phyloP scores from a whole-genome alignment of 352 stramenopile species.

The Globisporangium nodosum region DNA sequence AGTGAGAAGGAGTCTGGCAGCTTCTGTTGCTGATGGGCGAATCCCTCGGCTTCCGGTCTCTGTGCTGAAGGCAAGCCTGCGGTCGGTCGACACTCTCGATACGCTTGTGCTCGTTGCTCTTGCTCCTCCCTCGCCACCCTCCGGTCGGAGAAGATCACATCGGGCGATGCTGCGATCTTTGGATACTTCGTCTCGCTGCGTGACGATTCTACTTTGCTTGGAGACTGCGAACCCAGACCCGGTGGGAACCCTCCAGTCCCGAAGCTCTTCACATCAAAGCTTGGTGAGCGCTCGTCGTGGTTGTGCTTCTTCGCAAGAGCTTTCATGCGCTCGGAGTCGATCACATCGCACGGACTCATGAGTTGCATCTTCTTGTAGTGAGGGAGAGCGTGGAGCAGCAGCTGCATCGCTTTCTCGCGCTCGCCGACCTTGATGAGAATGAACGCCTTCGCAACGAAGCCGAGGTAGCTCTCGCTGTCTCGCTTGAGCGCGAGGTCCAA shows the following conservation, averaged over 20 bases:
- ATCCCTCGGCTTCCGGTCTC: not conserved
- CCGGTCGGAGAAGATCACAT: slow-evolving; percentile 10
- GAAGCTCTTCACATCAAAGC: slow-evolving; percentile 9
- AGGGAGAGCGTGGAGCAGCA: slow-evolving; percentile 27
- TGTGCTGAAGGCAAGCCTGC: not conserved
- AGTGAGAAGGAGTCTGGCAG: not conserved
- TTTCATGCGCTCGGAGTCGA: slow-evolving; percentile 21
- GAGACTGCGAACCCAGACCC: not conserved
- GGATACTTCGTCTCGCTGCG: not conserved
- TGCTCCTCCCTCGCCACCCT: slow-evolving; percentile 9
- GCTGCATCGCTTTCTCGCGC: slow-evolving; percentile 11
- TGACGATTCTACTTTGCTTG: not conserved
- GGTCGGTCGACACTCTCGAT: not conserved
- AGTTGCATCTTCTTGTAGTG: slow-evolving; percentile 30
- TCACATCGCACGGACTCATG: slow-evolving; percentile 16
- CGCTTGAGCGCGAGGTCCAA: slow-evolving; percentile 35
- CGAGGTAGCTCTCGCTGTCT: slow-evolving; percentile 34
- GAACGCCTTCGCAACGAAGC: slow-evolving; percentile 37
- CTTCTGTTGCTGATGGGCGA: not conserved
- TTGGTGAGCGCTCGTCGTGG: slow-evolving; percentile 1
- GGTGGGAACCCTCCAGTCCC: not conserved
- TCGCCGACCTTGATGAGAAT: slow-evolving; percentile 20
- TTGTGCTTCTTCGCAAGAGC: slow-evolving; percentile 11
- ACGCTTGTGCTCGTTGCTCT: slow-evolving; percentile 6
- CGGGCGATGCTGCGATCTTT: slow-evolving; percentile 1